Evolutionary conservation across 768 basidiomycete genomes (phyloP), one percentile per base, ranked within the genome.

Genomic region (Neoboletus subvelutipes): DNA sequence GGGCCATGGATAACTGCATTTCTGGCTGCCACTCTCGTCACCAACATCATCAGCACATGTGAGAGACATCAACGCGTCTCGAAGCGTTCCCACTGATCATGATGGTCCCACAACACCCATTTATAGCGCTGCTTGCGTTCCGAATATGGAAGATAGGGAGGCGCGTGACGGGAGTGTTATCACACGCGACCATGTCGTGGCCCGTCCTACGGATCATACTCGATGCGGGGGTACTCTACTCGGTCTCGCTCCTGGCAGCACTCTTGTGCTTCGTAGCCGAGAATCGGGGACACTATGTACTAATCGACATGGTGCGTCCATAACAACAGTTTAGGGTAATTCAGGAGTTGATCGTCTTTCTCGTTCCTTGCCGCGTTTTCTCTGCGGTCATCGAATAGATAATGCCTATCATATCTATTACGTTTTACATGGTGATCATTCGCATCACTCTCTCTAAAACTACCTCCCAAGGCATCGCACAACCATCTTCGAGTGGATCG

Each of bases 161-260:
- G 12, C 50, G 59, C 4, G 59, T 57, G 40, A 29, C 5, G 11
- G 45, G 28, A 22, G 33, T 9, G 33, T 34, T 18, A 10, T 41
- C 45, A 28, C 62, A 56, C 6, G 10, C 53, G n/a, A 50, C 57
- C 31, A 41, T 61, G 11, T 28, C 64, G 17, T 22, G 56, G 56
- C 64, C 64, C 10, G 42, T 70, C 43, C 41, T 65, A 20, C 59
- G 62, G 3, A 59, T 68, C 58, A 52, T 70, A 28, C 58, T 67
- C 10, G 68, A 68, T 45, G 63, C 62, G 3, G 67, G 65, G 3
- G 33, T 67, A 2, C 55, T 68, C 18, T 68, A 67, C 46, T 68
- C 67, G 1, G 28, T 61, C 7, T 58, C 62, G 15, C 64, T 70
- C n/a, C 50, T 63, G 2, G 58, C 67, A 26, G 56, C 64, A 24